Percentiles rank a stretch among this genome's conserved stretches.
Evolutionary conservation across 305 asterid species (phyloP).

Genomic region (Plantago coronopus): DNA sequence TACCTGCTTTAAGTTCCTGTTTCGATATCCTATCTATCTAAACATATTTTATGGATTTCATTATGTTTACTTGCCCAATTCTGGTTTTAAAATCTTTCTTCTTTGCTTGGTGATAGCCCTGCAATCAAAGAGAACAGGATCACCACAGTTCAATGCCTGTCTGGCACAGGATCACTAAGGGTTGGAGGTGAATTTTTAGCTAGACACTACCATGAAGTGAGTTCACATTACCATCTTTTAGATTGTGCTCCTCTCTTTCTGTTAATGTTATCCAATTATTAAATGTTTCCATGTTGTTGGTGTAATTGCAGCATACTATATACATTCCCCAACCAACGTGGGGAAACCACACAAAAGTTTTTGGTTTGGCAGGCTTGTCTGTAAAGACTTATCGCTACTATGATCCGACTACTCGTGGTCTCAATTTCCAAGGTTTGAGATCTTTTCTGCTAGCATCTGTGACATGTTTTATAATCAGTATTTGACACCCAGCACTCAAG

Average conservation of each 20-base stretch:
- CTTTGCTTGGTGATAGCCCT: constrained; percentile 35
- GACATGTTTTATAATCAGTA: not conserved
- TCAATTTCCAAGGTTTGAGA: constrained; percentile 60
- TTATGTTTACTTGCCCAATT: constrained; percentile 4
- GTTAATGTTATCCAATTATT: constrained; percentile 12
- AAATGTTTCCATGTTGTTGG: constrained; percentile 12
- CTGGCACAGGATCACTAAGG: constrained; percentile 83
- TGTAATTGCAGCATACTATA: constrained; percentile 49
- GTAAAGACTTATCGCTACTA: constrained; percentile 66
- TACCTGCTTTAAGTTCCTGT: too few species aligned
- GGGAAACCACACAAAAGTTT: constrained; percentile 82
- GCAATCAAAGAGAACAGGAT: constrained; percentile 65
- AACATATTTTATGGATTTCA: not conserved
- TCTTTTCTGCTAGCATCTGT: not conserved
- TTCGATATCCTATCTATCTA: not conserved
- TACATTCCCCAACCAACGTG: constrained; percentile 74
- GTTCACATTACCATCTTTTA: constrained; percentile 12
- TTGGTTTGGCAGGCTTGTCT: constrained; percentile 63
- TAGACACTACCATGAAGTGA: constrained; percentile 62
- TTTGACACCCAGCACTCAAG: not conserved
- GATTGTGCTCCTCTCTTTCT: not conserved
- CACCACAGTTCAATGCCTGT: constrained; percentile 66
- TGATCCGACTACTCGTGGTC: constrained; percentile 61
- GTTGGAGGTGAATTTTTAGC: constrained; percentile 79
- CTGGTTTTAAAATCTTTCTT: constrained; percentile 4